Base-by-base conservation (phyloP, 2,329 filamentous ascomycete genomes). In the Sporothrix dimorphospora region DNA sequence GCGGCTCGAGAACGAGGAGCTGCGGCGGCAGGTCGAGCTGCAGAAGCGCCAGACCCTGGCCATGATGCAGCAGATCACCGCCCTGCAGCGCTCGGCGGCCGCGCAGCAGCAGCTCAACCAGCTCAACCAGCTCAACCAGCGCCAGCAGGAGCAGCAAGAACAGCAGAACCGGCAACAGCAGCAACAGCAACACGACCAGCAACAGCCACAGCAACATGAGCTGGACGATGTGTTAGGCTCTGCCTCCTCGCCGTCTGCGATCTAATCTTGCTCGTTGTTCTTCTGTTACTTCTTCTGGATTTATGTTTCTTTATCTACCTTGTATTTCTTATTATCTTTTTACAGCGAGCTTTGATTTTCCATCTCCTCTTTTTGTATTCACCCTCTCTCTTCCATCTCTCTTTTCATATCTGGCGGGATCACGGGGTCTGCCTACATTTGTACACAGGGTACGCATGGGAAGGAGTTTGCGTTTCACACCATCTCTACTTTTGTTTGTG, bases 1-100 rank as follows among this genome's bases (percentile, higher is more conserved):
- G 47, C 85, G 87, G n/a, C 83, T 83, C 61, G 90, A 93, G 79
- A 90, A 91, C 73, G 84, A 89, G 74, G 87, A 90, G 76, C 82
- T 90, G 63, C 83, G 83, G 74, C 78, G 80, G 19, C 83, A 87
- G 72, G 81, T 87, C 73, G 82, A 86, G 51, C 80, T 83, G 55
- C 86, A 88, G 73, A 83, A 80, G 21, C 82, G 82, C 57, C 82
- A 85, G 74, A 83, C 81, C 4, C 77, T 82, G 14, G 79, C 81
- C 40, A 85, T 87, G 83, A 83, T 86, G 81, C 80, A 82, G 55
- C 84, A 86, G 75, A 83, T 87, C 30, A 79, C 81, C 0, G 80
- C 84, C 72, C 79, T 86, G 14, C 83, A 85, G 75, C 82, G 83
- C 21, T 79, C 82, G 4, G 76, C 85, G 4, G 75, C 71, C 38